These are phyloP conservation scores for Malassezia pachydermatis DNA, from an alignment of 1,284 basidiomycete species.

Conservation along the genomic window DNA sequence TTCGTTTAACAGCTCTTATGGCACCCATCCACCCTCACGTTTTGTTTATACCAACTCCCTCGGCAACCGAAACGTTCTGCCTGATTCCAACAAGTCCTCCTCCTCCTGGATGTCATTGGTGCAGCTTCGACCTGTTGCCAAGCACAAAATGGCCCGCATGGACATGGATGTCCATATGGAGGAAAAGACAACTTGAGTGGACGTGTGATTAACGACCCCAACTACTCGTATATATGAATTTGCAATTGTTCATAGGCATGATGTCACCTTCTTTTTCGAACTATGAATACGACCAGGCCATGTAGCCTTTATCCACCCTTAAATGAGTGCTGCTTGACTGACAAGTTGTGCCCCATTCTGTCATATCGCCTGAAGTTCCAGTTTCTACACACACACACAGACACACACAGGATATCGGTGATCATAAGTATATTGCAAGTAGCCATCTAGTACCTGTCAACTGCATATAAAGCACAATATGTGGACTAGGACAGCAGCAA, in stretches of 20 bases:
- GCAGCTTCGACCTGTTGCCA: constrained; percentile 13
- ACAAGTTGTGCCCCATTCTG: too few relatives aligned
- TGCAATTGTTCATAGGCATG: too few relatives aligned
- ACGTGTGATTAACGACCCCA: too few relatives aligned
- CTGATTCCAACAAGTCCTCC: background rate
- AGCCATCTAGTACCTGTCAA: constrained; percentile 6
- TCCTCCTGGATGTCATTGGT: constrained; percentile 6
- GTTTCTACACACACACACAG: too few relatives aligned
- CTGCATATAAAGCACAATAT: background rate
- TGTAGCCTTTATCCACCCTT: too few relatives aligned
- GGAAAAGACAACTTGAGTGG: background rate
- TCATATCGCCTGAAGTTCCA: too few relatives aligned
- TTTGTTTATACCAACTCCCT: too few relatives aligned
- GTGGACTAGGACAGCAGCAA: constrained; percentile 1
- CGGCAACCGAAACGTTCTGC: background rate
- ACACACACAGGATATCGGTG: background rate
- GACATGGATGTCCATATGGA: constrained; percentile 12
- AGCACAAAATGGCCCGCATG: background rate
- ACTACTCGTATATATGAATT: too few relatives aligned
- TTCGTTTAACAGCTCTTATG: background rate
- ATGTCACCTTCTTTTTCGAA: too few relatives aligned
- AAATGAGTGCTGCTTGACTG: too few relatives aligned
- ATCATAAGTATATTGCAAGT: constrained; percentile 12
- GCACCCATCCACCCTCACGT: too few relatives aligned
- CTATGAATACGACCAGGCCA: too few relatives aligned